Conservation (phyloP, 2,329 filamentous ascomycete species). For the Macrophomina pseudophaseolina region DNA sequence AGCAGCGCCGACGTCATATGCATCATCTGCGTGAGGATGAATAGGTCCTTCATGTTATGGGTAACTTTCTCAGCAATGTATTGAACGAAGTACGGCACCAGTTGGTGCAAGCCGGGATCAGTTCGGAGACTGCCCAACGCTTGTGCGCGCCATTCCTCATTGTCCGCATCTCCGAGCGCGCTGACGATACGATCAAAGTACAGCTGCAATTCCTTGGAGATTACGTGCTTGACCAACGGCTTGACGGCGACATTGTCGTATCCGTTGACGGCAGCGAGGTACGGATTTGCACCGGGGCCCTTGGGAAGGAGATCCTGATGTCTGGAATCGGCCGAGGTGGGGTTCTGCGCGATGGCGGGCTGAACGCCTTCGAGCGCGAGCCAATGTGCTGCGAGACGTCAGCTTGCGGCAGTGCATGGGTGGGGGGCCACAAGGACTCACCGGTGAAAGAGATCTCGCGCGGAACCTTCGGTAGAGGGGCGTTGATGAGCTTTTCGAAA, state of each 20-base stretch:
- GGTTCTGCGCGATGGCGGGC: constrained; percentile 94
- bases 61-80: constrained; percentile 97
- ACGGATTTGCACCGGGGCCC: constrained; percentile 84
- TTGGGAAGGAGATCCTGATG: constrained; percentile 88
- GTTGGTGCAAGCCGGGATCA: constrained; percentile 91
- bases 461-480: constrained; percentile 90
- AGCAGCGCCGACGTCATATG: constrained; percentile 84
- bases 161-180: constrained; percentile 85
- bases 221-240: constrained; percentile 91
- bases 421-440: constrained; percentile 47
- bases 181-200: constrained; percentile 96
- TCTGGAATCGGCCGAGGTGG: constrained; percentile 81
- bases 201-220: constrained; percentile 93
- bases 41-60: constrained; percentile 87
- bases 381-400: constrained; percentile 75
- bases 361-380: constrained; percentile 97
- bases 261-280: constrained; percentile 80
- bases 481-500: constrained; percentile 98
- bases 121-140: constrained; percentile 84
- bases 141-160: constrained; percentile 83
- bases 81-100: constrained; percentile 94
- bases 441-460: constrained; percentile 91
- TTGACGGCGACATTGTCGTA: constrained; percentile 84
- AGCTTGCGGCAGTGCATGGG: constrained; percentile 13
- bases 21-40: constrained; percentile 91